Percentiles rank a stretch among this genome's conserved stretches.
Conservation (phyloP, 208 protist species). For the Acanthamoeba castellanii region DNA sequence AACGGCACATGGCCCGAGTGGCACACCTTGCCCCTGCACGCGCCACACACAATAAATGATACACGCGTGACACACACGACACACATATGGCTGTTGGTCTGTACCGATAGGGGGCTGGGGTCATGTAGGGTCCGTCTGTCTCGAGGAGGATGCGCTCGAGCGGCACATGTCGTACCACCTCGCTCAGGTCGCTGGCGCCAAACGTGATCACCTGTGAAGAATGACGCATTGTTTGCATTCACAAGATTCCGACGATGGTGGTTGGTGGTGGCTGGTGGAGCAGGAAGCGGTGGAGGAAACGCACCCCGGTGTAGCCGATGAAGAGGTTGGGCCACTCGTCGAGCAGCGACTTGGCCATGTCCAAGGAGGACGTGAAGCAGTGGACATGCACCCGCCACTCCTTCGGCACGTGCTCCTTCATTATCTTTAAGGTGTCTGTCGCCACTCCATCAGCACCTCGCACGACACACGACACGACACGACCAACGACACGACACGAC, state of each 20-base stretch:
- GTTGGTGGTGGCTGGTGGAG: not conserved
- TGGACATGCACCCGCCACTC: constrained; percentile 87
- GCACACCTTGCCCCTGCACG: constrained; percentile 37
- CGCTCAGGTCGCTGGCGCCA: constrained; percentile 37
- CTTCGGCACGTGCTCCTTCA: constrained; percentile 82
- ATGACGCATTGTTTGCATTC: not conserved
- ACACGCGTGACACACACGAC: not conserved
- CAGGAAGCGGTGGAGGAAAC: not conserved
- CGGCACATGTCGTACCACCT: constrained; percentile 83
- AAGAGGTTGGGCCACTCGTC: constrained; percentile 85
- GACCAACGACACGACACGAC: not conserved
- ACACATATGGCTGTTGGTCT: not conserved
- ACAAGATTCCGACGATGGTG: no score
- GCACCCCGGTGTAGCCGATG: constrained; percentile 90
- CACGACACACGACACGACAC: not conserved
- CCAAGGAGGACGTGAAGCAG: constrained; percentile 85
- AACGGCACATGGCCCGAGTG: constrained; percentile 89
- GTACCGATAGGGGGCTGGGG: constrained; percentile 86
- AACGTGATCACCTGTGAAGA: constrained; percentile 21
- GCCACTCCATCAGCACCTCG: not conserved
- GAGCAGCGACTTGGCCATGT: constrained; percentile 82
- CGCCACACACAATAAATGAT: no score
- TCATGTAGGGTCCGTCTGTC: constrained; percentile 91
- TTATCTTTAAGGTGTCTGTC: constrained; percentile 81
- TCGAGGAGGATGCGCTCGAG: constrained; percentile 89